Evolutionary conservation across 129 eudicot genomes (phyloP), one percentile per base, ranked within the genome.

Genomic region (sunflower (Helianthus annuus)): DNA sequence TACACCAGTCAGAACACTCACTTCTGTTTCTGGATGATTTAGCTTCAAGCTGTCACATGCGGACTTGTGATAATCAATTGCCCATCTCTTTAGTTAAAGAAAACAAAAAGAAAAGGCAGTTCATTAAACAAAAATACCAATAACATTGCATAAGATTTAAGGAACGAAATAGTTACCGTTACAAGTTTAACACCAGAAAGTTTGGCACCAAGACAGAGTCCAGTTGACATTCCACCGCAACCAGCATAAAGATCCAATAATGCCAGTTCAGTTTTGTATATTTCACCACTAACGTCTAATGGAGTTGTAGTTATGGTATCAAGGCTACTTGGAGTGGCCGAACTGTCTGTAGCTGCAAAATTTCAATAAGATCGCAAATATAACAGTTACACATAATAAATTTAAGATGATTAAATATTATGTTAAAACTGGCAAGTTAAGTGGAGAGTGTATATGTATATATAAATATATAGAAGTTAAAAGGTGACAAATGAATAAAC

Each of bases 161-260:
- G 39, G 49, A 65, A 63, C 57, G 63, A 42, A 71, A 7, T 24
- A 68, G 61, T 79, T 89, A 92, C 98, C 85, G 98, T 85, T 42
- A 77, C 92, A 46, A 92, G 88, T 77, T 87, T 80, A 48, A 85
- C 78, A 67, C 88, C 79, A 24, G 92, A 85, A 63, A 87, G 78
- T 72, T 82, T 84, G 60, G 98, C 92, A 62, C 98, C 98, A 75
- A 87, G 73, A 74, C 98, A 89, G 73, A 92, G 77, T 68, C 98
- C 98, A 78, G 96, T 92, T 16, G 98, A 92, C 98, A 92, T 89
- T 81, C 95, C 98, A 77, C 98, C 98, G 78, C 98, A 92, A 63
- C 98, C 98, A 80, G 96, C 76, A 75, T 81, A 92, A 22, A 92
- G 84, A 82, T 92, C 98, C 63, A 92, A 81, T 78, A 92, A 78